phyloP scores from a whole-genome alignment of 768 basidiomycete genomes.

The Tulasnella sp. region DNA sequence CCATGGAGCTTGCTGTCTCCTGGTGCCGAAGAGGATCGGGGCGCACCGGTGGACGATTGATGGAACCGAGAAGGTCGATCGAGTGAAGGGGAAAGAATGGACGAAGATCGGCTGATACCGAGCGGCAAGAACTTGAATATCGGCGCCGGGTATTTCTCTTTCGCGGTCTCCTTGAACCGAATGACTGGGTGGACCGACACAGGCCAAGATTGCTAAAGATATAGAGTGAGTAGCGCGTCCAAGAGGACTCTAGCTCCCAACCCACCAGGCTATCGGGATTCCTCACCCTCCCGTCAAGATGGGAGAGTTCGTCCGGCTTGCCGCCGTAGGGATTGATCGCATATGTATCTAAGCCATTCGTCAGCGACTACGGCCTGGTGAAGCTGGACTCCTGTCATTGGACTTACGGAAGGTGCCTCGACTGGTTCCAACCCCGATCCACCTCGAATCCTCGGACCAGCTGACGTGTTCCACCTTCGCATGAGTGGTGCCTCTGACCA shows the following conservation, averaged over 20 bases:
- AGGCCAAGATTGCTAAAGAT: conserved; percentile 53
- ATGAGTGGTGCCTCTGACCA: conserved; percentile 71
- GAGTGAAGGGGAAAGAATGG: conserved; percentile 15
- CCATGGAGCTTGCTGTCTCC: not conserved
- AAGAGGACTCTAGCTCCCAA: not conserved
- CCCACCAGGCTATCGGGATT: conserved; percentile 46
- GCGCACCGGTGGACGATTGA: not conserved
- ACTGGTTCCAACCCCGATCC: conserved; percentile 67
- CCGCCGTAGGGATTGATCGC: conserved; percentile 80
- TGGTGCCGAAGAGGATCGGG: conserved; percentile 12
- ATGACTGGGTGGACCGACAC: conserved; percentile 61
- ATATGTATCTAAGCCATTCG: conserved; percentile 63
- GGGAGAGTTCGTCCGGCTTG: conserved; percentile 61
- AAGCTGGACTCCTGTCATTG: not conserved
- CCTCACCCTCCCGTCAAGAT: conserved; percentile 60
- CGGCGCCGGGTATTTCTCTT: not conserved
- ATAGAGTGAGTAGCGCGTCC: conserved; percentile 20
- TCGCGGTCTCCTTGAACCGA: conserved; percentile 47
- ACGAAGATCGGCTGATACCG: conserved; percentile 17
- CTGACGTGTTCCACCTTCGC: conserved; percentile 61
- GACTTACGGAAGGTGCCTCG: conserved; percentile 46
- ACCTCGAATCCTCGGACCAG: conserved; percentile 64
- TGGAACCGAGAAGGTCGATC: not conserved
- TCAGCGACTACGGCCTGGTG: conserved; percentile 44
- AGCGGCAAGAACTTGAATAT: conserved; percentile 19